phyloP scores from a whole-genome alignment of 2,329 filamentous ascomycete species.

The Hirsutella rhossiliensis region DNA sequence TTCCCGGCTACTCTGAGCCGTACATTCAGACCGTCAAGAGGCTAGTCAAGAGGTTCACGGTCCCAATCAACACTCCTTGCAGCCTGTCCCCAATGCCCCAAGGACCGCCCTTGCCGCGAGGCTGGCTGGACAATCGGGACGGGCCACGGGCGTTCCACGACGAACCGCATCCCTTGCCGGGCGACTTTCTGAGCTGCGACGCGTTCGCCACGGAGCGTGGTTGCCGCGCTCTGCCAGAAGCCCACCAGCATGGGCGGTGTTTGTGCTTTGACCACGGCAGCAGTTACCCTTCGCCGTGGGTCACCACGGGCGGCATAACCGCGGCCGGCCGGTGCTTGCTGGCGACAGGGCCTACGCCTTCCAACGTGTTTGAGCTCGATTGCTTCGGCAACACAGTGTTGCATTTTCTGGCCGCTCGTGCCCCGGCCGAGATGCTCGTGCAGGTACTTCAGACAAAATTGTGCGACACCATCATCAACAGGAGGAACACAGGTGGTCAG shows the following conservation, averaged over 20 bases:
- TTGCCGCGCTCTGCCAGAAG: conserved; percentile 7
- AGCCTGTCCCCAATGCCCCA: conserved; percentile 12
- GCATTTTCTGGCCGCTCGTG: conserved; percentile 31
- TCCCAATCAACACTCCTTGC: conserved; percentile 11
- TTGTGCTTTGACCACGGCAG: conserved; percentile 15
- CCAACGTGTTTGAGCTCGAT: conserved; percentile 17
- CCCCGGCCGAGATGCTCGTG: conserved; percentile 14
- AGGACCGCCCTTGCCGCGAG: conserved; percentile 1
- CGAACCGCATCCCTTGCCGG: conserved; percentile 26
- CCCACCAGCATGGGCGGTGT: conserved; percentile 15
- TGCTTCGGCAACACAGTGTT: conserved; percentile 35
- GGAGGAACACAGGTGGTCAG: conserved; percentile 31
- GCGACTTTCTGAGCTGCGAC: conserved; percentile 33
- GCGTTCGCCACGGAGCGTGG: conserved; percentile 9
- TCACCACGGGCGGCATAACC: conserved; percentile 13
- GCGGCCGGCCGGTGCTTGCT: conserved; percentile 7
- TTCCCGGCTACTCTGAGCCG: conserved; percentile 17
- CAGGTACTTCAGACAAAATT: conserved; percentile 10
- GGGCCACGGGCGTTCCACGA: conserved; percentile 9
- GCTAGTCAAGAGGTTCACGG: conserved; percentile 26
- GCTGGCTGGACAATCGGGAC: conserved; percentile 17
- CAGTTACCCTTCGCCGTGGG: conserved; percentile 15
- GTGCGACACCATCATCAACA: conserved; percentile 10
- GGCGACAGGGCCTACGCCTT: not conserved
- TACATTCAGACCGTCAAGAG: conserved; percentile 25